These are phyloP conservation scores for Hyaloperonospora arabidopsidis DNA, from an alignment of 352 stramenopile species.

Conservation along the genomic window DNA sequence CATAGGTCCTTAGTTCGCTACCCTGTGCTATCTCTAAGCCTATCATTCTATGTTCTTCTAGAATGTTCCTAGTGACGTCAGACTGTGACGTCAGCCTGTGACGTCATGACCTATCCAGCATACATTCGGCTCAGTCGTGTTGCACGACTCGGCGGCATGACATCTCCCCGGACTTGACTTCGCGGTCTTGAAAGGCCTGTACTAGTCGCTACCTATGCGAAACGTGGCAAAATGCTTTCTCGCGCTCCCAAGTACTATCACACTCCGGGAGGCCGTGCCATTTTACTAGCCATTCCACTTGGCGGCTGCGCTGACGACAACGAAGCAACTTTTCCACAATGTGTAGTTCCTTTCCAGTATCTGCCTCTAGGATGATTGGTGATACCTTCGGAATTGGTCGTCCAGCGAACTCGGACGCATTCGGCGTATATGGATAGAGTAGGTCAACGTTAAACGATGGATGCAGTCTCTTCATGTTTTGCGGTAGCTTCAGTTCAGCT, in stretches of 20 bases:
- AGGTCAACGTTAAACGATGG: no score
- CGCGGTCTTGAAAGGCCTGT: constrained; percentile 8
- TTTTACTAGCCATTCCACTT: constrained; percentile 4
- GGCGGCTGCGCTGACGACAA: constrained; percentile 4
- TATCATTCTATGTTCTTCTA: no score
- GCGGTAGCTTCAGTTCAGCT: background rate
- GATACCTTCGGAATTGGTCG: constrained; percentile 1
- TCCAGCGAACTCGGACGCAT: background rate
- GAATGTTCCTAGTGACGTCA: no score
- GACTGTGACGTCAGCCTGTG: no score
- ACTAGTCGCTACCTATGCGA: constrained; percentile 10
- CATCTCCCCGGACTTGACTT: constrained; percentile 11
- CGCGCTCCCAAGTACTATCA: constrained; percentile 6
- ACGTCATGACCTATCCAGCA: no score
- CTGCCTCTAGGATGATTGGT: background rate
- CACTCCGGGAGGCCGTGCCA: constrained; percentile 2
- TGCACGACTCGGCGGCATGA: no score
- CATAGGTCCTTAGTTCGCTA: no score
- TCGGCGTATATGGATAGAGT: no score
- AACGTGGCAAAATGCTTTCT: constrained; percentile 9
- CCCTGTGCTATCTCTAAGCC: no score
- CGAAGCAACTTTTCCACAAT: constrained; percentile 2
- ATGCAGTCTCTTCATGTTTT: no score
- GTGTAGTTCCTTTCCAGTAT: background rate
- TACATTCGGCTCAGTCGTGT: no score